Evolutionary conservation across 2,329 filamentous ascomycete genomes (phyloP).

Genomic region (Cladosporium oxysporum): DNA sequence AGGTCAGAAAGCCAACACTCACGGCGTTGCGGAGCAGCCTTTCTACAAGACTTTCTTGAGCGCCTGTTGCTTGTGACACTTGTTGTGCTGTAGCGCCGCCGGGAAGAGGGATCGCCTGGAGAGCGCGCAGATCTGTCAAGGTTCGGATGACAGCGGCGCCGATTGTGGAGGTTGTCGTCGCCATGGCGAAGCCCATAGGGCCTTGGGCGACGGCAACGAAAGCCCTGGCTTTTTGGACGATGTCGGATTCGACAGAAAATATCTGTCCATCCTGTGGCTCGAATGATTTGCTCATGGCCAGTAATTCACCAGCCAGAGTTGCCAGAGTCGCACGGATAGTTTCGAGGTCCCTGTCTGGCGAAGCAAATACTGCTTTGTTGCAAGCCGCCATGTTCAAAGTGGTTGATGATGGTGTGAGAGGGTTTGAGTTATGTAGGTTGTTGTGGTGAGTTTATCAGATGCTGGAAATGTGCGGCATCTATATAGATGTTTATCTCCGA

Average conservation of each 20-base stretch:
- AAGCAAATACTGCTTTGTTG: not conserved
- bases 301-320: not conserved
- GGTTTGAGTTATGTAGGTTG: not conserved
- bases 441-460: not conserved
- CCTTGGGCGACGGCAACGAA: constrained; percentile 2
- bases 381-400: not conserved
- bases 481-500: not conserved
- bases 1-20: not conserved
- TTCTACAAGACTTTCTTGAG: constrained; percentile 3
- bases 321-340: not conserved
- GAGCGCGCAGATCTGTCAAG: not conserved
- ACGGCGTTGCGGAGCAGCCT: constrained; percentile 5
- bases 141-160: constrained; percentile 14
- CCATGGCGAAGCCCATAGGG: not conserved
- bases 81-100: not conserved
- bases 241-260: not conserved
- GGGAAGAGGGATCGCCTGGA: not conserved
- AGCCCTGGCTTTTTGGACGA: constrained; percentile 3
- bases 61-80: not conserved
- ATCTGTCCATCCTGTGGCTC: not conserved
- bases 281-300: not conserved
- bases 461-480: not conserved
- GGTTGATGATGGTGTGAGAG: not conserved
- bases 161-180: not conserved
- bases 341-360: not conserved